Conservation (phyloP, 306 rosid species). For the Potentilla sterilis region DNA sequence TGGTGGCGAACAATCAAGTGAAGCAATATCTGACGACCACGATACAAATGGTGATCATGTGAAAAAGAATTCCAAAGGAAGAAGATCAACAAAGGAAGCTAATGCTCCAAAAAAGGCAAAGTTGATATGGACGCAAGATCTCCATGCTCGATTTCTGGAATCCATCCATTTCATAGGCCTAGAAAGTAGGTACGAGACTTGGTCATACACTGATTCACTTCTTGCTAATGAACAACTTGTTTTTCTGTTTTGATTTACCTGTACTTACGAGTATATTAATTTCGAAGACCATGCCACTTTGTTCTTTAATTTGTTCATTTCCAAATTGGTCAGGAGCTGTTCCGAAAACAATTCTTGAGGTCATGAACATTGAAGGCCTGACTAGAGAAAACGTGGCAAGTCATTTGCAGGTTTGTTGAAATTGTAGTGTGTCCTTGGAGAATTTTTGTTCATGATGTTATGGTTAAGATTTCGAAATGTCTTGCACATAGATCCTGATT, state of each 20-base stretch:
- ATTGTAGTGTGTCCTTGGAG: background rate
- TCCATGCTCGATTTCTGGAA: constrained; percentile 19
- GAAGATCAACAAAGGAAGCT: background rate
- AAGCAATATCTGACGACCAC: background rate
- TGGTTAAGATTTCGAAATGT: background rate
- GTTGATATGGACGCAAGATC: constrained; percentile 11
- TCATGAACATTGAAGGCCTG: constrained; percentile 18
- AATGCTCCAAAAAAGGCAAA: constrained; percentile 3
- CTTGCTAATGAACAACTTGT: background rate
- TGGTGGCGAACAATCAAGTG: background rate
- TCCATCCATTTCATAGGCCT: constrained; percentile 14
- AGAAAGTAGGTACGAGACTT: background rate
- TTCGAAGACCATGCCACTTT: no score
- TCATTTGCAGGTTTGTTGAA: constrained; percentile 25
- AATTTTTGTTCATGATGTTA: background rate
- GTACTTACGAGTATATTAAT: background rate
- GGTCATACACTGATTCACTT: background rate
- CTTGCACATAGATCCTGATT: background rate
- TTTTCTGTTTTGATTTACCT: background rate
- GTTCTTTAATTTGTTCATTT: background rate
- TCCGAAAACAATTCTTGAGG: constrained; percentile 20
- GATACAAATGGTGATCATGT: background rate
- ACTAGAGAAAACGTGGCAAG: constrained; percentile 22
- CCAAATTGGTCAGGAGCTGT: constrained; percentile 6
- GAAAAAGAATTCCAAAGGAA: constrained; percentile 1